Evolutionary conservation across 2,329 filamentous ascomycete genomes (phyloP).

Genomic region (Calonectria pseudoturangicola): DNA sequence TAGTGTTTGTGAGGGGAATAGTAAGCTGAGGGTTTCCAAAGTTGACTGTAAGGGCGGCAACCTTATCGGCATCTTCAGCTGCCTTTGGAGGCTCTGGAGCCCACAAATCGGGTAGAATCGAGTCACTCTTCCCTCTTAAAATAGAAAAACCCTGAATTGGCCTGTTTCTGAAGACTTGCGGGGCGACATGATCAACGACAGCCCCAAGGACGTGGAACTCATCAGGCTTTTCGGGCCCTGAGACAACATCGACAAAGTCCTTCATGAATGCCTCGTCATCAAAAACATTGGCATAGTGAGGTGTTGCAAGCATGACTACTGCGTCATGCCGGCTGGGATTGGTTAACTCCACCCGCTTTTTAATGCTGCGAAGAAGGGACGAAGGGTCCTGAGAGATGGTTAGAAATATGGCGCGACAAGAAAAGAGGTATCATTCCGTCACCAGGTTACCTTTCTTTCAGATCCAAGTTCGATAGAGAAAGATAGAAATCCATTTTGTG

Average conservation of each 20-base stretch:
- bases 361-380: conserved; percentile 45
- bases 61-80: conserved; percentile 58
- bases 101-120: conserved; percentile 69
- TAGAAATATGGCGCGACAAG: conserved; percentile 17
- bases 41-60: conserved; percentile 65
- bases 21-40: conserved; percentile 64
- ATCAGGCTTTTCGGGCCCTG: conserved; percentile 62
- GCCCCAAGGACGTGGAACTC: conserved; percentile 71
- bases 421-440: too few relatives aligned
- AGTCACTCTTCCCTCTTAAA: conserved; percentile 64
- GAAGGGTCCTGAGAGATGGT: conserved; percentile 45
- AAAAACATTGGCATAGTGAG: conserved; percentile 68
- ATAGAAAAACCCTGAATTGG: conserved; percentile 70
- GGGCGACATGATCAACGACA: conserved; percentile 73
- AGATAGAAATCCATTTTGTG: conserved; percentile 37
- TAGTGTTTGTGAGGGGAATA: conserved; percentile 84
- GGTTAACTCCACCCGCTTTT: conserved; percentile 49
- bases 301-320: conserved; percentile 71
- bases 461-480: conserved; percentile 50
- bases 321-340: conserved; percentile 61
- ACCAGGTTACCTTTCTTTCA: conserved; percentile 39
- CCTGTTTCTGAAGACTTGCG: conserved; percentile 55
- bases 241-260: conserved; percentile 67
- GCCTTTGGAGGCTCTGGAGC: conserved; percentile 52
- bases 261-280: conserved; percentile 65